Base-by-base conservation (phyloP, 345 rosid genomes). In the Aquilaria malaccensis region DNA sequence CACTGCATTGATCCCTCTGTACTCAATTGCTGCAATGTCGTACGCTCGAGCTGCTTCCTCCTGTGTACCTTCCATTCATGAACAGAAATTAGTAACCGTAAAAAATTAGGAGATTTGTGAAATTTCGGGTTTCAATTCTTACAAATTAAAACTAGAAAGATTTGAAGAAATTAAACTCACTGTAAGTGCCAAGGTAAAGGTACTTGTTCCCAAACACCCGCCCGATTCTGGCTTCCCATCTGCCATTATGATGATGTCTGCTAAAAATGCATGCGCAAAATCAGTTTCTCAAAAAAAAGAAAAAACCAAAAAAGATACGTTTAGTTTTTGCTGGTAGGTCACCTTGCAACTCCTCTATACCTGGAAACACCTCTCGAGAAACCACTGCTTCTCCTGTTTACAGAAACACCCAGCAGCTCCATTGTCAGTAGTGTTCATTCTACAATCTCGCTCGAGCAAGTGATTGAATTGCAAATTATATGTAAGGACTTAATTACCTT, bases 211-310 rank as follows among this genome's bases (percentile, higher is more conserved):
- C 91, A 55, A 84, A 84, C 7, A 87, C 91, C 63, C 95, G 79
- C 30, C 95, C 91, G 32, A 87, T 87, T 69, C 91, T 68, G 63
- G 88, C 91, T 50, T 87, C 95, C 95, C 95, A 87, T 70, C 95
- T 77, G 43, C 95, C 91, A 73, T 87, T 83, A 33, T 87, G 95
- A 52, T 87, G 87, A 67, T 85, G 91, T 75, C 87, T 85, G 76
- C 63, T 52, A 29, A n/a, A 50, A 31, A 56, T 11, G 12, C 33
- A 60, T 2, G 3, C 43, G 7, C 22, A 22, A 49, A 30, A 41
- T 55, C 52, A 61, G 31, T 29, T 22, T 54, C n/a, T 22, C 22
- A 22, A 22, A 22, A 22, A 22, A 22, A 22, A 22, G 0, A 22
- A 22, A 22, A 22, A 22, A 22, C 22, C 22, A 61, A 47, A 53